phyloP scores from a whole-genome alignment of 2,329 filamentous ascomycete species.

The Aureobasidium sp. region DNA sequence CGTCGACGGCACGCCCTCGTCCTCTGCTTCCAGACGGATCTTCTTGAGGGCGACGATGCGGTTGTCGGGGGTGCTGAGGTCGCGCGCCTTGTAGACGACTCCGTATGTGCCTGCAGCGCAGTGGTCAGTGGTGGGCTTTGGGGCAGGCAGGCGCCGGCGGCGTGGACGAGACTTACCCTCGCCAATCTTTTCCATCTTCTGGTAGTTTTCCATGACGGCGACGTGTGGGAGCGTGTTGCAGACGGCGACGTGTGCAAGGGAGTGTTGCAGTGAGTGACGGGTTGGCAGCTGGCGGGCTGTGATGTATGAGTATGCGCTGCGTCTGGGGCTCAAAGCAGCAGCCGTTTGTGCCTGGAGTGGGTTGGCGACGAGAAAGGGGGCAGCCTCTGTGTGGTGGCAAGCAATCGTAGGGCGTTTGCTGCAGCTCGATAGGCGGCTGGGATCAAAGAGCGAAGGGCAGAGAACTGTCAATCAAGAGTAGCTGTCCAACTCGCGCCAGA shows the following conservation, averaged over 20 bases:
- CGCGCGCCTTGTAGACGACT: slow-evolving; percentile 88
- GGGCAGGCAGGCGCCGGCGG: background rate
- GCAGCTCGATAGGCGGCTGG: background rate
- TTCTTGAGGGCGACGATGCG: slow-evolving; percentile 91
- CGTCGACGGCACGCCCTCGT: slow-evolving; percentile 86
- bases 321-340: background rate
- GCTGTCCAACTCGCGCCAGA: no score
- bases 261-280: background rate
- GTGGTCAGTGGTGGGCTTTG: background rate
- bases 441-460: background rate
- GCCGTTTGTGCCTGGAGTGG: background rate
- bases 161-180: slow-evolving; percentile 55
- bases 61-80: slow-evolving; percentile 65
- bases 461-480: background rate
- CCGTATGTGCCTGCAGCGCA: slow-evolving; percentile 68
- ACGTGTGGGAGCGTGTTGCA: background rate
- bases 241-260: background rate
- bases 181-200: slow-evolving; percentile 93
- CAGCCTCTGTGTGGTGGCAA: background rate
- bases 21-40: slow-evolving; percentile 88
- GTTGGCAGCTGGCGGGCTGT: background rate
- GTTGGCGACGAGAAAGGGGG: background rate
- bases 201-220: slow-evolving; percentile 76
- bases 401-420: background rate
- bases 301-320: background rate